Conservation (phyloP, 1,284 basidiomycete species). For the Boletus sp. region DNA sequence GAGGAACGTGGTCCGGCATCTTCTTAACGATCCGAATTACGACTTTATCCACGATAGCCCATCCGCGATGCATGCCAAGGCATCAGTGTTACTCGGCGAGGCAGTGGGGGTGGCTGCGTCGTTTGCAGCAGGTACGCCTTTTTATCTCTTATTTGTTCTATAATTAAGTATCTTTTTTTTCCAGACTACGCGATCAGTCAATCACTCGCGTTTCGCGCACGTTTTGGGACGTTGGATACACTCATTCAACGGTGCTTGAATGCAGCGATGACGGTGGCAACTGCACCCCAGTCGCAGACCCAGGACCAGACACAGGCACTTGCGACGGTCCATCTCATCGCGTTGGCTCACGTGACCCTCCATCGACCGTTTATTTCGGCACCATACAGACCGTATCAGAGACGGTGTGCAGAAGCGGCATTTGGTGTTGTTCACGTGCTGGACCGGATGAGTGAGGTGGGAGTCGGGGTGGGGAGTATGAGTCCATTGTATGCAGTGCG, state of each 20-base stretch:
- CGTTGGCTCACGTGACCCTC: conserved; percentile 38
- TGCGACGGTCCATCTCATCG: conserved; percentile 20
- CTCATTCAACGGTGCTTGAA: conserved; percentile 33
- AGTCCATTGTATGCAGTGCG: conserved; percentile 22
- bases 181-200: conserved; percentile 23
- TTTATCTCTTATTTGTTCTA: neutral
- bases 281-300: conserved; percentile 19
- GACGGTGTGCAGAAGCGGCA: conserved; percentile 29
- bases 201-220: conserved; percentile 18
- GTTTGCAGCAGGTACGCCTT: conserved; percentile 27
- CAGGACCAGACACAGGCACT: conserved; percentile 15
- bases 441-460: conserved; percentile 11
- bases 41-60: conserved; percentile 18
- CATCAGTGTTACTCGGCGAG: conserved; percentile 34
- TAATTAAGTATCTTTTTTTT: conserved; percentile 4
- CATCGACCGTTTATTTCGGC: conserved; percentile 31
- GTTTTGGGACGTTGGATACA: conserved; percentile 34
- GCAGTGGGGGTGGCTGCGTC: conserved; percentile 26
- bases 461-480: neutral
- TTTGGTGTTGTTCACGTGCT: conserved; percentile 17
- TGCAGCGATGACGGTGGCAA: conserved; percentile 9
- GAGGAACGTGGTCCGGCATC: conserved; percentile 24
- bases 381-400: conserved; percentile 22
- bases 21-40: conserved; percentile 25
- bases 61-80: conserved; percentile 31